Conservation (phyloP, 23 red algal genomes). For the Gracilaria caudata region DNA sequence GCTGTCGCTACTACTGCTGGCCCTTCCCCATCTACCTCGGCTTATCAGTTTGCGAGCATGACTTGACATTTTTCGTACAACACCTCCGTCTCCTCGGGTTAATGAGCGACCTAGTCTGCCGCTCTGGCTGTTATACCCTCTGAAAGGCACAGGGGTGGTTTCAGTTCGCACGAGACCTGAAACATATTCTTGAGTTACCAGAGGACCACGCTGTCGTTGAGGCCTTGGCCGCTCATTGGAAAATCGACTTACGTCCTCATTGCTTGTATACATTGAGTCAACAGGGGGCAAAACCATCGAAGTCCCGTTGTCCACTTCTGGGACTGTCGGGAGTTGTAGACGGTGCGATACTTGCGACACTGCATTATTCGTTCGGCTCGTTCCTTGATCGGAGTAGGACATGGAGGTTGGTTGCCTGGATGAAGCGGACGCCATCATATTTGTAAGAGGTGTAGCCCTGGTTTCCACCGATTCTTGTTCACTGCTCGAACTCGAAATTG, state of each 20-base stretch:
- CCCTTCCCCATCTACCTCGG: slow-evolving; percentile 23
- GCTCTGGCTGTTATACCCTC: slow-evolving; percentile 23
- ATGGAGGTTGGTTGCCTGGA: not conserved
- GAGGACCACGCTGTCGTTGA: not conserved
- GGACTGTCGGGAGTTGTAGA: slow-evolving; percentile 6
- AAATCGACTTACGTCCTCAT: slow-evolving; percentile 41
- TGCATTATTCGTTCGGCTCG: slow-evolving; percentile 9
- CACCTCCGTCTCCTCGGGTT: slow-evolving; percentile 42
- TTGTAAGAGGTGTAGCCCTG: slow-evolving; percentile 4
- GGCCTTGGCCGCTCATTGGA: slow-evolving; percentile 23
- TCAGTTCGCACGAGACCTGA: slow-evolving; percentile 10
- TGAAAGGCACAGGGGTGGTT: not conserved
- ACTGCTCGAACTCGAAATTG: slow-evolving; percentile 55
- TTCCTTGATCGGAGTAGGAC: slow-evolving; percentile 23
- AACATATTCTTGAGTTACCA: slow-evolving; percentile 5
- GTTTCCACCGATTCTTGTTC: slow-evolving; percentile 34
- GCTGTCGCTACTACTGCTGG: not conserved
- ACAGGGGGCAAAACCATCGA: slow-evolving; percentile 36
- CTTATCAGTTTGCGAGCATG: slow-evolving; percentile 50
- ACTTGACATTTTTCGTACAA: slow-evolving; percentile 70
- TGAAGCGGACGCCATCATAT: not conserved
- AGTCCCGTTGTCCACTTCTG: slow-evolving; percentile 34
- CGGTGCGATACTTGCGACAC: slow-evolving; percentile 12
- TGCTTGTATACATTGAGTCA: slow-evolving; percentile 38
- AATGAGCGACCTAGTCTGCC: slow-evolving; percentile 27